These are phyloP conservation scores for Moniliophthora roreri DNA, from an alignment of 1,284 basidiomycete species.

Conservation along the genomic window DNA sequence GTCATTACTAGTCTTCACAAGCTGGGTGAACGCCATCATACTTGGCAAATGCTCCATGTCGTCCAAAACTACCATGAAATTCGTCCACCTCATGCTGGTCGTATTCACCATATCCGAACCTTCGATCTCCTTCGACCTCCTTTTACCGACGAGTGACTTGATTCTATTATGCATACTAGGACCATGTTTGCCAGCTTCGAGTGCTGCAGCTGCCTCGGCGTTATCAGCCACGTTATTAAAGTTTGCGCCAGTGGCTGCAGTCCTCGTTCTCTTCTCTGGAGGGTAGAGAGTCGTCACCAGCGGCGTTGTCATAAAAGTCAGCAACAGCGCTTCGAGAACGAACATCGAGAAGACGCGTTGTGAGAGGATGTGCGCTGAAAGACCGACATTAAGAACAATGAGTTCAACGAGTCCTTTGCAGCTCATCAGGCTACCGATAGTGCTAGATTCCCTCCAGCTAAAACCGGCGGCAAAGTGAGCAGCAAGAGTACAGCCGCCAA, in stretches of 20 bases:
- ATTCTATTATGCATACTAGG: too few species aligned
- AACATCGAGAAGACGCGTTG: slow-evolving; percentile 85
- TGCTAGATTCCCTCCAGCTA: slow-evolving; percentile 75
- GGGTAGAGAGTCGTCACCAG: slow-evolving; percentile 78
- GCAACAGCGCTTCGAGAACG: slow-evolving; percentile 82
- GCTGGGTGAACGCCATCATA: slow-evolving; percentile 69
- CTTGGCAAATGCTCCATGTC: slow-evolving; percentile 84
- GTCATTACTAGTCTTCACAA: slow-evolving; percentile 40
- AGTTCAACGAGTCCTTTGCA: slow-evolving; percentile 94
- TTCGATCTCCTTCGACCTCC: slow-evolving; percentile 8
- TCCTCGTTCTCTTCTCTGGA: slow-evolving; percentile 53
- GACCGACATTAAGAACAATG: slow-evolving; percentile 94
- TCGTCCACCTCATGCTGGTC: not conserved
- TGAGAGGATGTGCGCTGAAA: slow-evolving; percentile 81
- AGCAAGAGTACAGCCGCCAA: slow-evolving; percentile 67
- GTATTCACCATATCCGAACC: not conserved
- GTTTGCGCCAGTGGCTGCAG: slow-evolving; percentile 41
- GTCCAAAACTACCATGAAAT: slow-evolving; percentile 86
- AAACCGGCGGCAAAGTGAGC: slow-evolving; percentile 73
- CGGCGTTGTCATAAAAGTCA: slow-evolving; percentile 91
- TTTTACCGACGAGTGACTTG: not conserved
- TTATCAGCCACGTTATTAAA: slow-evolving; percentile 44
- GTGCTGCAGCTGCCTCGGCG: slow-evolving; percentile 11
- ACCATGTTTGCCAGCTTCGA: slow-evolving; percentile 8
- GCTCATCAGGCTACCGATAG: slow-evolving; percentile 92